Evolutionary conservation across 345 rosid genomes (phyloP), one percentile per base, ranked within the genome.

Genomic region (Hypericum perforatum): DNA sequence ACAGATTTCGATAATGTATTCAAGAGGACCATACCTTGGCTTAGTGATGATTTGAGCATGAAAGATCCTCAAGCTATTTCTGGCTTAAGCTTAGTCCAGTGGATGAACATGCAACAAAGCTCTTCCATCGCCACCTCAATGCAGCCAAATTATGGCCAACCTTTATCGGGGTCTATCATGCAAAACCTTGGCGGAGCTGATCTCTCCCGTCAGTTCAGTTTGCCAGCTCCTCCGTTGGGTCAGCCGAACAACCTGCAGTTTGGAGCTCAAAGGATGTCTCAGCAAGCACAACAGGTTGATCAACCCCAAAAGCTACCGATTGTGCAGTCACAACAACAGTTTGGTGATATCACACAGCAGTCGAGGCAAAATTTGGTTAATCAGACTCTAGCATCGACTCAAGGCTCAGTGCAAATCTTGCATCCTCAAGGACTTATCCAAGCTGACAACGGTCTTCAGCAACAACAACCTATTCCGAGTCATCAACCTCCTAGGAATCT

Each of bases 91-190:
- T 70, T 94, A 63, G 84, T 76, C 65, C 94, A 89, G 68, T 86
- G 94, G 94, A 89, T 89, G 95, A 89, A 73, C 66, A 71, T 88
- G 91, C 95, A 82, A 62, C 97, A 86, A 61, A 82, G 67, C 59
- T 51, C 91, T 63, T 70, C 68, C 42, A 45, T 77, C 37, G 66
- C 70, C 29, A 74, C 71, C 71, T 39, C 87, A 29, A 42, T 81
- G 55, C 85, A 75, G 63, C 71, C 78, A 8, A 74, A 70, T 71
- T 75, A 69, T 63, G 45, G 70, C 63, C 76, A 74, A 40, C 62
- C 79, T 29, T 56, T 76, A 57, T 61, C 82, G 16, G 75, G 75
- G 11, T 67, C 79, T 49, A 66, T 65, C 47, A 53, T 74, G 54
- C 84, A 72, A 61, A 76, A 74, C 57, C 66, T 76, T 44, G 42